Percentiles rank a stretch among this genome's conserved stretches.
These are phyloP conservation scores for Fusarium falciforme DNA, from an alignment of 2,329 filamentous ascomycete species.

Conservation along the genomic window DNA sequence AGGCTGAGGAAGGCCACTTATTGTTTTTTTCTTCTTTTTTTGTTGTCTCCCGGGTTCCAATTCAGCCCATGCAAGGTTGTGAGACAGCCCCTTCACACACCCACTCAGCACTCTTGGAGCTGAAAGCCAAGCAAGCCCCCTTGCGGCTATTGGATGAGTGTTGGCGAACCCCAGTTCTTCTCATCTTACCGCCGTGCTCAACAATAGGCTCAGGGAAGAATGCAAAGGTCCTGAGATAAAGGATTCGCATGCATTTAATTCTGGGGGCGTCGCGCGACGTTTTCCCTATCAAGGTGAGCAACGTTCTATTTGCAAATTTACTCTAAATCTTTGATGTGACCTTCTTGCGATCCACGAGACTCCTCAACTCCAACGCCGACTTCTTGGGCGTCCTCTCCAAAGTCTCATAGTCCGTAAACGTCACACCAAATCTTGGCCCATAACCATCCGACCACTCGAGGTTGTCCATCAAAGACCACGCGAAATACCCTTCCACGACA, in stretches of 20 bases:
- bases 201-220: too few species aligned
- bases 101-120: background rate
- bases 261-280: background rate
- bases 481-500: conserved; percentile 22
- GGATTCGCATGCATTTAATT: background rate
- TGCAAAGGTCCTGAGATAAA: too few species aligned
- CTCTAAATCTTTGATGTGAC: too few species aligned
- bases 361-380: conserved; percentile 12
- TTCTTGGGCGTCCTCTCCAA: conserved; percentile 30
- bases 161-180: too few species aligned
- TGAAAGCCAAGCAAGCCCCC: background rate
- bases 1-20: too few species aligned
- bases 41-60: too few species aligned
- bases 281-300: background rate
- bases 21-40: too few species aligned
- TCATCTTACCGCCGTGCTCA: too few species aligned
- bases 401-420: conserved; percentile 26
- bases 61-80: background rate
- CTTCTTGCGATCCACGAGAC: conserved; percentile 1
- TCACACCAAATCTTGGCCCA: conserved; percentile 28
- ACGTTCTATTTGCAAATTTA: too few species aligned
- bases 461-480: conserved; percentile 35
- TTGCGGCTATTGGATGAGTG: background rate
- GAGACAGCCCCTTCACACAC: background rate
- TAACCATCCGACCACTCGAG: conserved; percentile 33